These are phyloP conservation scores for Trametes sanguinea DNA, from an alignment of 768 basidiomycete genomes.

Conservation along the genomic window DNA sequence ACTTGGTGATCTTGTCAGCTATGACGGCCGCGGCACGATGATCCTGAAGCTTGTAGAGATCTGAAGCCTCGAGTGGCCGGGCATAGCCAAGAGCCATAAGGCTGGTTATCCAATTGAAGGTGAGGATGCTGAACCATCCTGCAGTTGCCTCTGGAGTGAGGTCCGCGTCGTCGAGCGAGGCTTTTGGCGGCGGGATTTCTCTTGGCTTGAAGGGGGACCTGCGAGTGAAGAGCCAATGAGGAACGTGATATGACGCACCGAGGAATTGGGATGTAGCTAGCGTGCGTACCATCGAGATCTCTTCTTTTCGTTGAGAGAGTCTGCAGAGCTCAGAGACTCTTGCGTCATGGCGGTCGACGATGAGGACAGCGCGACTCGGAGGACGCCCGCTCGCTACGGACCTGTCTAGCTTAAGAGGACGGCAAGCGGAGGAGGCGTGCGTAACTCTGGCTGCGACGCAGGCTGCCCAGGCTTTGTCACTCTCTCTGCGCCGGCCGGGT, in stretches of 20 bases:
- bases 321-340: slow-evolving; percentile 13
- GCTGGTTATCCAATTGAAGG: slow-evolving; percentile 76
- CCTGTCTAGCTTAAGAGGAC: neutral
- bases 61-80: slow-evolving; percentile 76
- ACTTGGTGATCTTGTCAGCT: slow-evolving; percentile 60
- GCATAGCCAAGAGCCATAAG: slow-evolving; percentile 75
- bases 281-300: slow-evolving; percentile 12
- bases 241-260: neutral
- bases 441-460: neutral
- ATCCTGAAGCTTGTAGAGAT: slow-evolving; percentile 78
- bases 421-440: neutral
- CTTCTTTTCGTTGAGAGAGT: slow-evolving; percentile 9
- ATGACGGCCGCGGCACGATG: slow-evolving; percentile 59
- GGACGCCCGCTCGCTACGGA: neutral
- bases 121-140: slow-evolving; percentile 55
- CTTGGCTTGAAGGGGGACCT: slow-evolving; percentile 28
- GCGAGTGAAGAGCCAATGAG: slow-evolving; percentile 14
- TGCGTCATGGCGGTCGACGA: slow-evolving; percentile 13
- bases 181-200: slow-evolving; percentile 44
- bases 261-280: neutral
- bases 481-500: neutral
- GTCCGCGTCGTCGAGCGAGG: slow-evolving; percentile 59
- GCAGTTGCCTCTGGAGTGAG: slow-evolving; percentile 70
- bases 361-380: neutral
- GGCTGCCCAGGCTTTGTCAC: neutral